Evolutionary conservation across 1,284 basidiomycete genomes (phyloP), one percentile per base, ranked within the genome.

Genomic region (Trichosporon sp.): DNA sequence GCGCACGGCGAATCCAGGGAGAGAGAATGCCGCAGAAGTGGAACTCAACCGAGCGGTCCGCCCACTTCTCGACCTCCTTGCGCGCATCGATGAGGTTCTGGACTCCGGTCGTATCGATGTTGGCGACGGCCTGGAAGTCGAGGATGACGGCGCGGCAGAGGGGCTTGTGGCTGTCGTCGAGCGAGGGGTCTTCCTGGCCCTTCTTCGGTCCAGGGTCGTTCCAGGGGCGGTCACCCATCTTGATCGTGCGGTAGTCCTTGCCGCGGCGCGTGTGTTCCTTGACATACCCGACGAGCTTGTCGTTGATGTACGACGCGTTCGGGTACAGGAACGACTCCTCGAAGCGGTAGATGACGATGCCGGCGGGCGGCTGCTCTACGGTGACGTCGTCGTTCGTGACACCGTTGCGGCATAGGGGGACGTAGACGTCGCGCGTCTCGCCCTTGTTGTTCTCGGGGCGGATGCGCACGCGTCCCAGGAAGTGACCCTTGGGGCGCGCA

Each of bases 261-360:
- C 93, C 93, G 42, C 94, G 88, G 21, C 89, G 87, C 73, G 91
- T 93, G 74, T 89, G 85, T 71, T 83, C 83, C 83, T 92, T 95
- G 75, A 93, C 92, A 74, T 93, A 86, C 73, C 92, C 91, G 53
- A 94, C 91, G 42, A 98, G 85, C 0, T 87, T 85, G 64, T 89
- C 87, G 81, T 95, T 95, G 79, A 92, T 85, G 72, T 88, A 84
- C 1, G 91, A 91, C 5, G 90, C 90, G 84, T 98, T 99, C 64
- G 96, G 95, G 84, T 95, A 99, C 47, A 97, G 86, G 81, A 92
- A 92, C 70, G 92, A 92, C 83, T 98, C 95, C 78, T 97, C 94
- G 80, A 95, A 91, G 65, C 95, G 90, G 85, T 96, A 98, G 73
- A 98, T 88, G 80, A 99, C 83, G 65, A 98, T 87, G 51, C 97